Evolutionary conservation across 129 eudicot genomes (phyloP).

Genomic region (sunflower (Helianthus annuus)): DNA sequence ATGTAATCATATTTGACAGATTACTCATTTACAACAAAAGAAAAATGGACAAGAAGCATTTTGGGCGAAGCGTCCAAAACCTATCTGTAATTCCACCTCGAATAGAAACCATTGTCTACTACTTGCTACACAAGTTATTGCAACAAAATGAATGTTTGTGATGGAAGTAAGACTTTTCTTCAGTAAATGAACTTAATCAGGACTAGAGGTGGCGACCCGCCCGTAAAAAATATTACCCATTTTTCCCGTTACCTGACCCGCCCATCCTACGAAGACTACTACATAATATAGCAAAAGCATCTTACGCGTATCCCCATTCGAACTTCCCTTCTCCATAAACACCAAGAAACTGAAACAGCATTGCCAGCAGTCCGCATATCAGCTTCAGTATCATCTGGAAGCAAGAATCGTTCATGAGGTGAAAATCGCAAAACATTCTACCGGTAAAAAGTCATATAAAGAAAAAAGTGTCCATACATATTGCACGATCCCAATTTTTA

Average conservation of each 20-base stretch:
- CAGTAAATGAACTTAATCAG: background rate
- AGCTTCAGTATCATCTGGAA: constrained; percentile 88
- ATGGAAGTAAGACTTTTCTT: background rate
- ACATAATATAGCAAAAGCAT: constrained; percentile 7
- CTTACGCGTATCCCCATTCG: constrained; percentile 94
- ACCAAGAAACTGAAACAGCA: constrained; percentile 70
- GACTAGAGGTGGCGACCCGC: background rate
- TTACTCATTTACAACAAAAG: background rate
- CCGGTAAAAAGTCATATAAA: background rate
- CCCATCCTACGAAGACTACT: background rate
- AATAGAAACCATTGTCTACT: background rate
- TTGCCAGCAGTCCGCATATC: constrained; percentile 79
- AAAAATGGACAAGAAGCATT: background rate
- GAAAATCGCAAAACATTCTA: background rate
- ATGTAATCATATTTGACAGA: background rate
- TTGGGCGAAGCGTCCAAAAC: background rate
- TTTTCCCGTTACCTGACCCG: background rate
- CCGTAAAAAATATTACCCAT: background rate
- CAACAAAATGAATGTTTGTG: background rate
- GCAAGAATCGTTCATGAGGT: constrained; percentile 10
- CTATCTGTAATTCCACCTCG: background rate
- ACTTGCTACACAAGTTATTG: constrained; percentile 2
- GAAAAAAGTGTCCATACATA: constrained; percentile 56
- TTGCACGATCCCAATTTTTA: constrained; percentile 94
- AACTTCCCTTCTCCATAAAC: constrained; percentile 93